These are phyloP conservation scores for Ceratocystis destructans DNA, from an alignment of 2,329 filamentous ascomycete genomes.

Conservation along the genomic window DNA sequence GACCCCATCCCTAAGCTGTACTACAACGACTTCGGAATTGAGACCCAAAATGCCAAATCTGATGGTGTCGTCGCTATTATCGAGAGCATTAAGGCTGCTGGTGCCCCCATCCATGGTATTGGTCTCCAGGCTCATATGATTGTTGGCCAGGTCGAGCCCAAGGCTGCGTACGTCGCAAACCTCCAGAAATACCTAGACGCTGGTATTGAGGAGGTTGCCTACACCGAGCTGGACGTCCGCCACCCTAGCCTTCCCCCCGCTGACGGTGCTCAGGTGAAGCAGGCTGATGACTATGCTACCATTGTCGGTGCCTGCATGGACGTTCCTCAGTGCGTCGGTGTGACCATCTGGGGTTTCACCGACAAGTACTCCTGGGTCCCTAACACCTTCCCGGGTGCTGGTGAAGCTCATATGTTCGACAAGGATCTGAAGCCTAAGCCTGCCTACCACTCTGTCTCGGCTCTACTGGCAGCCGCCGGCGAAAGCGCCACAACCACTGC, in stretches of 20 bases:
- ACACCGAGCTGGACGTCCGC: constrained; percentile 43
- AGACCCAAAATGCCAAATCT: constrained; percentile 36
- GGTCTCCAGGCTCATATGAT: constrained; percentile 50
- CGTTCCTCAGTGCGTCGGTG: constrained; percentile 24
- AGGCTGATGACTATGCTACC: constrained; percentile 24
- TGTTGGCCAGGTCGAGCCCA: constrained; percentile 36
- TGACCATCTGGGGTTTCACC: constrained; percentile 29
- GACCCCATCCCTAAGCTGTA: constrained; percentile 44
- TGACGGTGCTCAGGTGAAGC: constrained; percentile 24
- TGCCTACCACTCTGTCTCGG: constrained; percentile 30
- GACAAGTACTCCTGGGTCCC: constrained; percentile 32
- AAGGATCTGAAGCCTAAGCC: constrained; percentile 31
- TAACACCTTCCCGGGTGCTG: constrained; percentile 29
- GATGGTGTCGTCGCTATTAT: constrained; percentile 34
- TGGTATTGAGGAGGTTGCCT: constrained; percentile 35
- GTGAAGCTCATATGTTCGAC: constrained; percentile 32
- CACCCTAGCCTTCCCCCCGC: constrained; percentile 25
- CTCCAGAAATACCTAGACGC: constrained; percentile 32
- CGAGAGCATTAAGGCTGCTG: constrained; percentile 32
- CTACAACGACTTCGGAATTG: constrained; percentile 48
- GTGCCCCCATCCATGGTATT: constrained; percentile 47
- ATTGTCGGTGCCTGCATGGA: constrained; percentile 25
- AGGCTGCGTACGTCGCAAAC: constrained; percentile 29
- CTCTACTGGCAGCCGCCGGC: constrained; percentile 25
- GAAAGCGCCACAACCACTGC: constrained; percentile 13